A percentile compares a stretch with the other conserved stretches of the same genome.
These are phyloP conservation scores for Botryotinia globosa DNA, from an alignment of 2,329 filamentous ascomycete species.

Conservation along the genomic window DNA sequence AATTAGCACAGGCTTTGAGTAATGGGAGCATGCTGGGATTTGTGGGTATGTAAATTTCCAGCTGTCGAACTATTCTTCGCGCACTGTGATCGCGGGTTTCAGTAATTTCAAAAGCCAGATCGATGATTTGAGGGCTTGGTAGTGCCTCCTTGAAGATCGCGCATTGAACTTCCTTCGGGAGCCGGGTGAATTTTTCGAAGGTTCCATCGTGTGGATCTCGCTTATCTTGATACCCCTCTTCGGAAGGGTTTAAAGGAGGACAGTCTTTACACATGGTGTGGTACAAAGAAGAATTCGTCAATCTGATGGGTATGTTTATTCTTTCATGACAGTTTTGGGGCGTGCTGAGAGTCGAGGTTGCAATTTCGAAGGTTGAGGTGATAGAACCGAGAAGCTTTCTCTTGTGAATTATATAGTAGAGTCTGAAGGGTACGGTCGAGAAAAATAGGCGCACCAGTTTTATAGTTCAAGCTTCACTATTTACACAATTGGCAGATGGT, in stretches of 20 bases:
- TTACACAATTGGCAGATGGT: neutral
- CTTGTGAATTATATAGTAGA: neutral
- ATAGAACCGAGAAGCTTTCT: accelerated
- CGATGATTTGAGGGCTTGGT: neutral
- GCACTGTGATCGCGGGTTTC: neutral
- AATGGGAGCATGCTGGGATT: neutral
- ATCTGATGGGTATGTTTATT: neutral
- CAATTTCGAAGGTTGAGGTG: neutral
- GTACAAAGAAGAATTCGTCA: neutral
- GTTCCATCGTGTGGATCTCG: neutral
- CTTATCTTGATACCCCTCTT: neutral
- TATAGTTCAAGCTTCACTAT: too few species aligned
- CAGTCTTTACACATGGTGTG: neutral
- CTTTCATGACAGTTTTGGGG: too few species aligned
- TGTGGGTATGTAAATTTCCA: neutral
- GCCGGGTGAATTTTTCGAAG: neutral
- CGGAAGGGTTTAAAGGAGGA: neutral
- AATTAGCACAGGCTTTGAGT: neutral
- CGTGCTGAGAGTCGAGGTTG: neutral
- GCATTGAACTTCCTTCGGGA: neutral
- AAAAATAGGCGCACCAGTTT: neutral
- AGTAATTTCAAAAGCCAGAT: neutral
- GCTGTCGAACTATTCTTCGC: neutral
- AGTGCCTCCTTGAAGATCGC: neutral
- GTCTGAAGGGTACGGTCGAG: neutral